Percentiles rank a stretch among this genome's conserved stretches.
These are phyloP conservation scores for Fraxinus cuspidata DNA, from an alignment of 257 asterid genomes.

Conservation along the genomic window DNA sequence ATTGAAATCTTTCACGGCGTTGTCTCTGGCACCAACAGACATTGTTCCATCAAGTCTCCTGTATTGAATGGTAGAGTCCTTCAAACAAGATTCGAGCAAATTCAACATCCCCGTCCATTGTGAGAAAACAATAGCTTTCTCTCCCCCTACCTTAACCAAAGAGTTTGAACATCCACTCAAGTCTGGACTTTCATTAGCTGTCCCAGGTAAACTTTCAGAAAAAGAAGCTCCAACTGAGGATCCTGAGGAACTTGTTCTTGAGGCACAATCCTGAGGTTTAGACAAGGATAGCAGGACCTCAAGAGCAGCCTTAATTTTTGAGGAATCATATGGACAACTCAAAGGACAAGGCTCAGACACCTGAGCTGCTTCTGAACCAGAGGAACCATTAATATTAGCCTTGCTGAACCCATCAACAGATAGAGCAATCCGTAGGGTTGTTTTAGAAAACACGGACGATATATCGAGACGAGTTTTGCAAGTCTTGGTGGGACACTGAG, in stretches of 20 bases:
- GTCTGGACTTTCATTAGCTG: slow-evolving; percentile 25
- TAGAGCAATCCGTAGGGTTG: slow-evolving; percentile 55
- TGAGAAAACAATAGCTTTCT: slow-evolving; percentile 94
- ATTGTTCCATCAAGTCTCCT: slow-evolving; percentile 97
- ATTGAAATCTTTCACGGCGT: slow-evolving; percentile 94
- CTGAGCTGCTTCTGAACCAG: slow-evolving; percentile 39
- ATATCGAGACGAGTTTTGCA: slow-evolving; percentile 65
- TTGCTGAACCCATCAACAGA: slow-evolving; percentile 50
- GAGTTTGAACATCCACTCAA: slow-evolving; percentile 26
- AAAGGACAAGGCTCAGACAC: slow-evolving; percentile 40
- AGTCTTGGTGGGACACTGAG: slow-evolving; percentile 72
- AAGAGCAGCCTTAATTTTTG: slow-evolving; percentile 89
- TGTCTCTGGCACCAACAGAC: slow-evolving; percentile 87
- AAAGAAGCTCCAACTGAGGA: slow-evolving; percentile 26
- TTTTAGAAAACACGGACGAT: slow-evolving; percentile 61
- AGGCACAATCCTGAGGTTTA: slow-evolving; percentile 36
- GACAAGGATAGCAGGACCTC: slow-evolving; percentile 63
- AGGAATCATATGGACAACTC: slow-evolving; percentile 59
- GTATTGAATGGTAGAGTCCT: slow-evolving; percentile 63
- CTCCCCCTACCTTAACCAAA: slow-evolving; percentile 46
- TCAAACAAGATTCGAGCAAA: slow-evolving; percentile 82
- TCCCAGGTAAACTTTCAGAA: slow-evolving; percentile 35
- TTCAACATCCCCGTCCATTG: slow-evolving; percentile 99
- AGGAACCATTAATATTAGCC: slow-evolving; percentile 35
- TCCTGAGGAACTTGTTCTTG: slow-evolving; percentile 29